Base-by-base conservation (phyloP, 371 early-diverging fungal species). In the Actinomortierella wolfii region DNA sequence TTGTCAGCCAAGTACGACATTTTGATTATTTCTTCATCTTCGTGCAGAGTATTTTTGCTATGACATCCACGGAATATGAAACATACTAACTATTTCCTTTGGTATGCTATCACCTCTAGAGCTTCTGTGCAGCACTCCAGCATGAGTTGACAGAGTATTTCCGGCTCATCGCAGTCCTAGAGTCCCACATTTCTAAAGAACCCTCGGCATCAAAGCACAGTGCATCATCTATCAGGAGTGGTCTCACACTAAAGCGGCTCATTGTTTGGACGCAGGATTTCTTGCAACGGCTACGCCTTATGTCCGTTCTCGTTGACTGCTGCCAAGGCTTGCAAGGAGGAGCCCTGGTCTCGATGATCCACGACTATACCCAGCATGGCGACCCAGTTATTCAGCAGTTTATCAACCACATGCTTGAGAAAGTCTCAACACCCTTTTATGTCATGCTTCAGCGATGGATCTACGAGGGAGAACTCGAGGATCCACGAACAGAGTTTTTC, bases 401-500 rank as follows among this genome's bases (percentile, higher is more conserved):
- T 73, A 83, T 94, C 23, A 78, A 84, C n/a, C 69, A 84, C n/a
- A 83, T 95, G 68, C 77, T 97, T n/a, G 81, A 84, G 55, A 79
- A 89, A 61, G 88, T 94, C 0, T 89, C 96, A 0, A 79, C 76
- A 26, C 97, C 98, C 5, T 96, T 97, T 73, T 95, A 88, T 65
- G 86, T 86, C 51, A 95, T 94, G 86, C 80, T 98, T 18, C 86
- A 85, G 45, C 84, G 88, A n/a, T 98, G 98, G 98, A 86, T 98
- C 18, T 93, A 91, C 50, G 94, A 94, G 64, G 98, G 98, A 15
- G 96, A 95, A 76, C 78, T 98, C 29, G 89, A 90, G 23, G 98
- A 98, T 65, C 96, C 95, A n/a, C 89, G 90, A 71, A 80, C 79
- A 20, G 98, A 98, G 78, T 98, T 97, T 68, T 97, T 97, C 76